Percentiles rank a stretch among this genome's conserved stretches.
Evolutionary conservation across 1,284 basidiomycete genomes (phyloP).

Genomic region (Puccinia horiana): DNA sequence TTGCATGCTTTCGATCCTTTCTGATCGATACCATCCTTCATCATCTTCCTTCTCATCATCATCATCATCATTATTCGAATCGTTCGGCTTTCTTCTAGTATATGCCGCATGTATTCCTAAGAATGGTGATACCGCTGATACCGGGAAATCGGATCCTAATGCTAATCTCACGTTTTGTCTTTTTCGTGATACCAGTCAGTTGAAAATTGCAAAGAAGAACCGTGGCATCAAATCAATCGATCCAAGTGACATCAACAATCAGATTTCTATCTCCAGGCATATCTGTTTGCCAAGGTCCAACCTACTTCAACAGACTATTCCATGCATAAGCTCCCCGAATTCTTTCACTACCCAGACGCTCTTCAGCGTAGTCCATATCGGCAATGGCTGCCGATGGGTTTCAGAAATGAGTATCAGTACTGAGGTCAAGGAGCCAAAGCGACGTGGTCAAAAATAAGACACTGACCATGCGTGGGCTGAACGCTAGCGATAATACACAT

Average conservation of each 20-base stretch:
- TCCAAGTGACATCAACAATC: too few relatives aligned
- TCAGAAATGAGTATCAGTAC: neutral
- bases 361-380: slow-evolving; percentile 55
- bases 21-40: slow-evolving; percentile 48
- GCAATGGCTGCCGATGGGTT: slow-evolving; percentile 42
- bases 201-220: neutral
- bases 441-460: neutral
- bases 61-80: too few relatives aligned
- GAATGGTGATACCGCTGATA: slow-evolving; percentile 54
- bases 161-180: slow-evolving; percentile 52
- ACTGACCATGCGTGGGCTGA: slow-evolving; percentile 56
- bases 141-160: slow-evolving; percentile 56
- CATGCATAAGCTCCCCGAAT: slow-evolving; percentile 55
- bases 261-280: too few relatives aligned
- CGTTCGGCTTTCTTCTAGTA: slow-evolving; percentile 52
- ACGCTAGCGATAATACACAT: slow-evolving; percentile 55
- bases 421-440: neutral
- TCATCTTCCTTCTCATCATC: slow-evolving; percentile 49
- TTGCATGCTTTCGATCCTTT: slow-evolving; percentile 50
- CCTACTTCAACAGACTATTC: slow-evolving; percentile 52
- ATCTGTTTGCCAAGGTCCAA: too few relatives aligned
- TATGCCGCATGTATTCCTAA: slow-evolving; percentile 55
- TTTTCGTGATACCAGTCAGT: too few relatives aligned
- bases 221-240: too few relatives aligned
- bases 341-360: slow-evolving; percentile 52